phyloP scores from a whole-genome alignment of 2,329 filamentous ascomycete species.

The Paecilomyces sp. region DNA sequence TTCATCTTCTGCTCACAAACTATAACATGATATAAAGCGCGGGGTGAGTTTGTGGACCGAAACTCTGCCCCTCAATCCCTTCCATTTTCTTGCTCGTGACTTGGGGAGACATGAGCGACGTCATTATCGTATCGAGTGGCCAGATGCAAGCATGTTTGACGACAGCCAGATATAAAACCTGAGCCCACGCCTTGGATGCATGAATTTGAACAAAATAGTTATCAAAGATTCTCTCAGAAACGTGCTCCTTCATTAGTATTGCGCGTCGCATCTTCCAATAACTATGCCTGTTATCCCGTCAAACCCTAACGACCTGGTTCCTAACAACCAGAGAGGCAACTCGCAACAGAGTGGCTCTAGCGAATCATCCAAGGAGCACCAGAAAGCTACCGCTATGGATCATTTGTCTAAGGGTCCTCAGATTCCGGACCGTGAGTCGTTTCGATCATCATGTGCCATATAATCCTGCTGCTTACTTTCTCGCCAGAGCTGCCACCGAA shows the following conservation, averaged over 20 bases:
- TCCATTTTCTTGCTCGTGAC: not conserved
- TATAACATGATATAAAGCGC: not conserved
- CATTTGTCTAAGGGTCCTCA: conserved; percentile 38
- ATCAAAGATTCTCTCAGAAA: not conserved
- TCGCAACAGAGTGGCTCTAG: conserved; percentile 18
- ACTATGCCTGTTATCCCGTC: not conserved
- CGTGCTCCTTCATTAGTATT: not conserved
- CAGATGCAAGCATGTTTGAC: not conserved
- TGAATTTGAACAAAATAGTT: not conserved
- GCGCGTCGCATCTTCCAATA: not conserved
- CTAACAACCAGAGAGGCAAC: not conserved
- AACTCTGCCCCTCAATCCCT: not conserved
- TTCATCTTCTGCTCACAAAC: not conserved
- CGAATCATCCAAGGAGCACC: conserved; percentile 27
- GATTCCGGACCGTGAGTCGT: conserved; percentile 32
- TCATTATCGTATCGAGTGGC: not conserved
- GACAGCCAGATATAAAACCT: not conserved
- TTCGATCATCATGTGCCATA: conserved; percentile 3
- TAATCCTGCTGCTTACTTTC: conserved; percentile 1
- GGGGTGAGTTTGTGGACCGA: not conserved
- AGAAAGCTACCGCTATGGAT: conserved; percentile 27
- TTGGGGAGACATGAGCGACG: not conserved
- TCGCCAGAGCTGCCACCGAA: conserved; percentile 33
- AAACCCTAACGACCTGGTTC: not conserved
- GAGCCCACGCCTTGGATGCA: not conserved